Evolutionary conservation across 2,329 filamentous ascomycete species (phyloP), one percentile per base, ranked within the genome.

Genomic region (Endothia cerciana): DNA sequence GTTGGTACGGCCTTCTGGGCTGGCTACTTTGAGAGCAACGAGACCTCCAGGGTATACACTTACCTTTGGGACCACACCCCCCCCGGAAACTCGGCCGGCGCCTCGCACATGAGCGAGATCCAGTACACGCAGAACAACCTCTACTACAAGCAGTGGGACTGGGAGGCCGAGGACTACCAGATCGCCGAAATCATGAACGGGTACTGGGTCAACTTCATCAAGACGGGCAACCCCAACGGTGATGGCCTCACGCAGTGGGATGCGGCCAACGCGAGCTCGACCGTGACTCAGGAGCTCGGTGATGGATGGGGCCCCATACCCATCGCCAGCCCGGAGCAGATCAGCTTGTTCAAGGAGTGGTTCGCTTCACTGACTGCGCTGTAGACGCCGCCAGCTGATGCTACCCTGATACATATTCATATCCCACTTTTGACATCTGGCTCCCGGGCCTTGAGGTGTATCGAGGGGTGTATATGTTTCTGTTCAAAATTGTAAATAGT

Each of bases 31-130:
- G 40, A 57, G 49, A 6, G 28, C 49, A n/a, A 40, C 55, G 15
- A 56, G 49, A 28, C 33, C 56, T 25, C 4, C 8, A 3, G 11
- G 15, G 60, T 62, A 15, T 62, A 33, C 38, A 62, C 49, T 15
- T 62, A 62, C 38, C 19, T 56, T 5, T 62, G 64, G 64, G 64
- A 65, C 33, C 76, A 78, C 58, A 76, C 75, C 2, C 76, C 74
- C 1, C 77, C 77, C 0, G 74, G 76, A 8, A 75, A 77, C 62
- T 47, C 61, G 53, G 69, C 70, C 57, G 78, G 78, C 7, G 77
- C 77, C 6, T 75, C 73, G 67, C 77, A 79, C 64, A 71, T 72
- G 69, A 75, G 74, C 1, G 78, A 80, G 71, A 76, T 80, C 62
- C 74, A 75, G 66, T 79, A 79, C 64, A 73, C 72, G 1, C 70